Evolutionary conservation across 2,329 filamentous ascomycete species (phyloP), one percentile per base, ranked within the genome.

Genomic region (Monilinia aucupariae): DNA sequence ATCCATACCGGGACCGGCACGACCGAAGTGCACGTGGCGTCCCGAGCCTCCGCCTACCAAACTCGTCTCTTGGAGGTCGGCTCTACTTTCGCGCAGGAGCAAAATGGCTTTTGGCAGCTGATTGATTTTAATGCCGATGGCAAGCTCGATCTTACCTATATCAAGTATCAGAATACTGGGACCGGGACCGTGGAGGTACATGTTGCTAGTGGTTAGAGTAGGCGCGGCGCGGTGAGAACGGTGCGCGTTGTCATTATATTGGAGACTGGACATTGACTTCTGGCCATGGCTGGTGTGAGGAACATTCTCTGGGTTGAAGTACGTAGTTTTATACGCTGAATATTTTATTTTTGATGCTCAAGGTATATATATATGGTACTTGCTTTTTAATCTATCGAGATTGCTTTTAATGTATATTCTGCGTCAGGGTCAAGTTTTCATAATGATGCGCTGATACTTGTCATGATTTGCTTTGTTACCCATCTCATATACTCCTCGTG

Each of bases 111-210:
- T 30, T 63, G 54, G 54, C n/a, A 41, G 7, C 41, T 63, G 47
- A 48, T 63, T 32, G 62, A 63, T 41, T 63, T 51, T 8, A 63
- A 60, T 22, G 41, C 32, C 25, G 55, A 63, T 60, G 62, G 62
- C 12, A 50, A 48, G n/a, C 51, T 60, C 9, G 62, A 63, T 22
- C 43, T 63, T n/a, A 48, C 41, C 10, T 63, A 63, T 60, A 63
- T 63, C 12, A 63, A 63, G 49, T 45, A 60, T 43, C 48, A 60
- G 20, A 53, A 63, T 30, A 63, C 62, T 7, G 55, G 55, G 4
- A 63, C 39, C 13, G 55, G 55, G 10, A 63, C 48, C 3, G 55
- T 63, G 2, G 62, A 63, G 49, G 55, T 63, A 32, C 55, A 59
- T 49, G 62, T 63, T 49, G 62, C 62, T 30, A 60, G n/a, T 59